Percentiles rank a stretch among this genome's conserved stretches.
Evolutionary conservation across 2,329 filamentous ascomycete species (phyloP).

Genomic region (Phialophora chinensis): DNA sequence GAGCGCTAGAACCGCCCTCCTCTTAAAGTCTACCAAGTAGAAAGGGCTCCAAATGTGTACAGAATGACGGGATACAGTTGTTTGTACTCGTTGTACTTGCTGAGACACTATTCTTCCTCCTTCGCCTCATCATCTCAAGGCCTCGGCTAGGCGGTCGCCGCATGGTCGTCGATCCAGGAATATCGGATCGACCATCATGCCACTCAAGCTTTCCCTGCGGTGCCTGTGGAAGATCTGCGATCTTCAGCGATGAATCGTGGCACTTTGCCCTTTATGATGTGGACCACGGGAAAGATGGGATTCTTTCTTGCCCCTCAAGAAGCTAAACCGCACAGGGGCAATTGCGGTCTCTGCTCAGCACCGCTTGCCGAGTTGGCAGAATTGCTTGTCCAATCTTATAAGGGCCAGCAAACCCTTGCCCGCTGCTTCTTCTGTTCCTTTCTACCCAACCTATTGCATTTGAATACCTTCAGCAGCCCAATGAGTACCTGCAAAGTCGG

Average conservation of each 20-base stretch:
- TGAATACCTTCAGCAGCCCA: constrained; percentile 14
- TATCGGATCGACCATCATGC: not conserved
- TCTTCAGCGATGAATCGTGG: not conserved
- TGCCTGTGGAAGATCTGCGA: not conserved
- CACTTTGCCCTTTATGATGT: not conserved
- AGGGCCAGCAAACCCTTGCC: not conserved
- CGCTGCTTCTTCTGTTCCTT: constrained; percentile 11
- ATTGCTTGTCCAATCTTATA: constrained; percentile 17
- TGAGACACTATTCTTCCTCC: not conserved
- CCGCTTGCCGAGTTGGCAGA: constrained; percentile 9
- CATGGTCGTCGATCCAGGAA: not conserved
- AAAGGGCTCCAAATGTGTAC: not conserved
- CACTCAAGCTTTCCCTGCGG: constrained; percentile 1
- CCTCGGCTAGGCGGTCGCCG: not conserved
- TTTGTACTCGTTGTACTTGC: not conserved
- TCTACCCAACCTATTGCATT: constrained; percentile 16
- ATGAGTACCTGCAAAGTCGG: constrained; percentile 18
- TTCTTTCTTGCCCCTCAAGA: not conserved
- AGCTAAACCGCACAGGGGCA: not conserved
- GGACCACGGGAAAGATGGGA: constrained; percentile 1
- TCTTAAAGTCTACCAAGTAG: not conserved
- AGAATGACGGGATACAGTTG: not conserved
- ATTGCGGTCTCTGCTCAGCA: not conserved
- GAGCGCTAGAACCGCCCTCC: not conserved
- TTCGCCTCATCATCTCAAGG: not conserved